Conservation (phyloP, 1,139 yeast genomes). For the Candida labiduridarum region DNA sequence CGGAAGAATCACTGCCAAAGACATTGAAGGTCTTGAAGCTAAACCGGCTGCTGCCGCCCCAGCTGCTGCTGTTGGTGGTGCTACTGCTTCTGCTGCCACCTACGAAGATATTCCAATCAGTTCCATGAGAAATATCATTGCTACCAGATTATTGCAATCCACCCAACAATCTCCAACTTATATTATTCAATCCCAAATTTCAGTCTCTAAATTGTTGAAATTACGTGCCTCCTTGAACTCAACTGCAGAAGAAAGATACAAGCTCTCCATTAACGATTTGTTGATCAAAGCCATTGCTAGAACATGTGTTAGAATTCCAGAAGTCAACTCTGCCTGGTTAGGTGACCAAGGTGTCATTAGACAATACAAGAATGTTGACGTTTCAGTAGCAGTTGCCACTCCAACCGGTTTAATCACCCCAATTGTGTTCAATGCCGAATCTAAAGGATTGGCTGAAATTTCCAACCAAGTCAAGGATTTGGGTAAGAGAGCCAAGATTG, state of each 20-base stretch:
- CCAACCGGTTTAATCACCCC: slow-evolving; percentile 98
- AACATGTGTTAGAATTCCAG: slow-evolving; percentile 90
- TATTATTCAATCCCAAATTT: slow-evolving; percentile 82
- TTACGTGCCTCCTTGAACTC: slow-evolving; percentile 89
- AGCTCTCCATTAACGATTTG: slow-evolving; percentile 90
- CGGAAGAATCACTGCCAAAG: slow-evolving; percentile 91
- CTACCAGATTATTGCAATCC: slow-evolving; percentile 83
- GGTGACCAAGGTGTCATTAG: slow-evolving; percentile 88
- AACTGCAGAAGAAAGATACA: slow-evolving; percentile 83
- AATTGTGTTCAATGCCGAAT: slow-evolving; percentile 82
- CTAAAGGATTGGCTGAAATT: slow-evolving; percentile 81
- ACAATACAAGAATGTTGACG: slow-evolving; percentile 89
- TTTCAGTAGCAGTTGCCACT: slow-evolving; percentile 97
- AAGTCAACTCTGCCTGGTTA: slow-evolving; percentile 92
- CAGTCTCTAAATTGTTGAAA: slow-evolving; percentile 88
- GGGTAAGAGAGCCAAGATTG: slow-evolving; percentile 94
- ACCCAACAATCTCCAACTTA: slow-evolving; percentile 88
- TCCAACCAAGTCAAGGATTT: slow-evolving; percentile 86
- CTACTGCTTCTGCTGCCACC: slow-evolving; percentile 54
- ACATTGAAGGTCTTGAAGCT: slow-evolving; percentile 70
- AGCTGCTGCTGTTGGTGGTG: slow-evolving; percentile 43
- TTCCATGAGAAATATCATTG: slow-evolving; percentile 93
- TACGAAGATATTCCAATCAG: slow-evolving; percentile 86
- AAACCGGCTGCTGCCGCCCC: slow-evolving; percentile 38
- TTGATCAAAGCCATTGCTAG: slow-evolving; percentile 91